Percentiles rank a stretch among this genome's conserved stretches.
Evolutionary conservation across 2,329 filamentous ascomycete genomes (phyloP).

Genomic region (Epichloe gansuensis): DNA sequence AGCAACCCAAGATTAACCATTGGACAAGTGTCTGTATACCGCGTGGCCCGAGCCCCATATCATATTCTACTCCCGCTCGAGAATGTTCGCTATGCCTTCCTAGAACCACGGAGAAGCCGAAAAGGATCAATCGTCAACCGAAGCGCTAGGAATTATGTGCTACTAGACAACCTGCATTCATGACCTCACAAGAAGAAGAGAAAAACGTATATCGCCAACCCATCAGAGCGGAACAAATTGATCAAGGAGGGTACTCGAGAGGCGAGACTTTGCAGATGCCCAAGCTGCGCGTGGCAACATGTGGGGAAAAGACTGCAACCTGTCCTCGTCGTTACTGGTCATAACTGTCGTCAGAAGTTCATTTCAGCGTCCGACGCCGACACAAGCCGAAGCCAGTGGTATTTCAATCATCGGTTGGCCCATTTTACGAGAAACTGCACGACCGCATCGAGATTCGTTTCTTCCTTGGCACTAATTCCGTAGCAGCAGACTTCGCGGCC

Average conservation of each 20-base stretch:
- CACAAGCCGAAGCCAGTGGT: neutral
- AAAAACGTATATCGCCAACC: conserved; percentile 19
- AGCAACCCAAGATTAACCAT: neutral
- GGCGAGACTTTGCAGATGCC: neutral
- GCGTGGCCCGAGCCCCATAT: conserved; percentile 1
- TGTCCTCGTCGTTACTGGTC: conserved; percentile 6
- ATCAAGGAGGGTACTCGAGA: neutral
- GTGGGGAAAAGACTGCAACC: neutral
- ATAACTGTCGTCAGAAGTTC: conserved; percentile 5
- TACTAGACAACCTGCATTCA: conserved; percentile 10
- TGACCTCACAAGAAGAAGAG: conserved; percentile 19
- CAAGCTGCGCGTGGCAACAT: neutral
- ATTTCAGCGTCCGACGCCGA: conserved; percentile 2
- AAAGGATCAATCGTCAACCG: neutral
- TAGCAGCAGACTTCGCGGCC: conserved; percentile 96
- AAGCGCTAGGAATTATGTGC: conserved; percentile 1
- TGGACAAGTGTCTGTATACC: conserved; percentile 5
- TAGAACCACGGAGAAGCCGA: conserved; percentile 1
- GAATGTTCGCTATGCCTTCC: conserved; percentile 6
- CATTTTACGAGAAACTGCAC: conserved; percentile 92
- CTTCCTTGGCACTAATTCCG: conserved; percentile 95
- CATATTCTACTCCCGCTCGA: conserved; percentile 4
- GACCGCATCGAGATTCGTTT: conserved; percentile 95
- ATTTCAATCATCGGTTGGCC: conserved; percentile 50
- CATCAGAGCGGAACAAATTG: conserved; percentile 5